Conservation (phyloP, 2,329 filamentous ascomycete species). For the Chaetoscypha palmicola region DNA sequence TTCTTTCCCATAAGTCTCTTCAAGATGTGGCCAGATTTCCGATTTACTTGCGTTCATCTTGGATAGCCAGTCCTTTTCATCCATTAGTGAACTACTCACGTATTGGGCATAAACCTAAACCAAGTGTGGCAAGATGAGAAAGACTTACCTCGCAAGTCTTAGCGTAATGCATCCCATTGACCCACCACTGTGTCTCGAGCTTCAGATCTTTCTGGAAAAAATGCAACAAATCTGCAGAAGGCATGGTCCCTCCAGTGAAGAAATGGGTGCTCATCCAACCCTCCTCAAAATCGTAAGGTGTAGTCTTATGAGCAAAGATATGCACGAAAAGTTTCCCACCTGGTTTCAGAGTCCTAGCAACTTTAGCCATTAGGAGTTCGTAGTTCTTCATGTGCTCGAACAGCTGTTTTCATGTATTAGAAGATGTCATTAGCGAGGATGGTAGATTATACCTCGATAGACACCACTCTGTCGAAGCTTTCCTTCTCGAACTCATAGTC, state of each 20-base stretch:
- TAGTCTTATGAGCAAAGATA: slow-evolving; percentile 57
- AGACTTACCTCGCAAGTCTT: slow-evolving; percentile 57
- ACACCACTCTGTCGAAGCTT: slow-evolving; percentile 58
- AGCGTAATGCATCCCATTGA: slow-evolving; percentile 61
- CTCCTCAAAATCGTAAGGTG: slow-evolving; percentile 63
- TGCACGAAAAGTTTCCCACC: slow-evolving; percentile 64
- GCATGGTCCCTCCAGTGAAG: slow-evolving; percentile 69
- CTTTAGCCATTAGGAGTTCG: slow-evolving; percentile 57
- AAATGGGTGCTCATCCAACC: slow-evolving; percentile 71
- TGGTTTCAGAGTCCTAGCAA: slow-evolving; percentile 51
- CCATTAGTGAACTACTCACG: too few species aligned
- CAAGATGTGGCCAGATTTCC: slow-evolving; percentile 55
- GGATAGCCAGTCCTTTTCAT: slow-evolving; percentile 54
- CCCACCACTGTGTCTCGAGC: slow-evolving; percentile 62
- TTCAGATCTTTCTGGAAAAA: slow-evolving; percentile 59
- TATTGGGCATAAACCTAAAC: too few species aligned
- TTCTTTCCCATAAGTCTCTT: slow-evolving; percentile 57
- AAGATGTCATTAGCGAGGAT: not conserved
- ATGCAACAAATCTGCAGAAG: slow-evolving; percentile 56
- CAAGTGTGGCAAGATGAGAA: not conserved
- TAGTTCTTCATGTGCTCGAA: slow-evolving; percentile 78
- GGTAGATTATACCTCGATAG: slow-evolving; percentile 45
- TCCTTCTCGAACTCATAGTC: slow-evolving; percentile 55
- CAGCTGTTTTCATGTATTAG: slow-evolving; percentile 38
- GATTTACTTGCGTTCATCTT: slow-evolving; percentile 53